Evolutionary conservation across 805 yeast genomes (phyloP), one percentile per base, ranked within the genome.

Genomic region (Candida silvicultrix): DNA sequence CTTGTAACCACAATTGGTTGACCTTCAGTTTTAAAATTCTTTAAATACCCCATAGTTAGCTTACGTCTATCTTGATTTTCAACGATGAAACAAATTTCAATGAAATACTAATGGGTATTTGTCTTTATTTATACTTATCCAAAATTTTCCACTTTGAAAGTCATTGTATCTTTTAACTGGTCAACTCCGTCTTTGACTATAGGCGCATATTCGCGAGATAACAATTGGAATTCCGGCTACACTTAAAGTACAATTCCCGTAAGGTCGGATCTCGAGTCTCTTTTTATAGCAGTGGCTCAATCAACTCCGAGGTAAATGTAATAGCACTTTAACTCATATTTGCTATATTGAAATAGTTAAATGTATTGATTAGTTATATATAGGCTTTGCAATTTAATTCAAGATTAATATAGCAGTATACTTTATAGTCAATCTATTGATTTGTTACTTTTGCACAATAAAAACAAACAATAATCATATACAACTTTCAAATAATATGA

Each of bases 1-100:
- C 69, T 68, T 0, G 89, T 88, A n/a, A 49, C 55, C 0, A 75
- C 64, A 6, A 57, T 50, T 2, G 57, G 54, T 3, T 49, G 37
- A 5, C 49, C 46, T 1, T 52, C 45, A 5, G 65, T 49, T 25
- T 64, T 55, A 54, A 62, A 70, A 2, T 75, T 69, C 52, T 71
- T 60, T 14, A 78, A n/a, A n/a, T n/a, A 43, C 9, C 43, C 53
- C 63, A 58, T 58, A 4, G 14, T 28, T 14, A n/a, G n/a, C n/a
- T n/a, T n/a, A n/a, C n/a, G n/a, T n/a, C n/a, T n/a, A n/a, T n/a
- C n/a, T n/a, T n/a, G n/a, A n/a, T n/a, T n/a, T n/a, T n/a, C n/a
- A n/a, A n/a, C n/a, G n/a, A n/a, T n/a, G n/a, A n/a, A n/a, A n/a
- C n/a, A n/a, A n/a, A n/a, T n/a, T n/a, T n/a, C 31, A 28, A 28